Evolutionary conservation across 1,284 basidiomycete genomes (phyloP), one percentile per base, ranked within the genome.

Genomic region (Malassezia yamatoensis): DNA sequence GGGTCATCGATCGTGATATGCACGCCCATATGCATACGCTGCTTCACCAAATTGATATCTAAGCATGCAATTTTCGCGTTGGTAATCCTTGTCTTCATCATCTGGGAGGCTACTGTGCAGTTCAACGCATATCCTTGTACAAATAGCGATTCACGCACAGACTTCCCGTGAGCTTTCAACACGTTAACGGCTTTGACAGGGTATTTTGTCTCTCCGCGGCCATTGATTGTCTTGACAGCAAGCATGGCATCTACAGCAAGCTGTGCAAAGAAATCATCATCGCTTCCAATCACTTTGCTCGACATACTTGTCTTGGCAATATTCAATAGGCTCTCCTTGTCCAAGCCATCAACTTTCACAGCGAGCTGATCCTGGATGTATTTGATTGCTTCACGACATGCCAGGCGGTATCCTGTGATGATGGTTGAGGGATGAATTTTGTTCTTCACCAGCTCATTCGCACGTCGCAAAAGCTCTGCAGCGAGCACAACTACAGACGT

Each of bases 371-470:
- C 93, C 69, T 91, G 88, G 85, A 99, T 89, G 78, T 93, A 96
- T 76, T 90, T 89, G 75, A 93, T 90, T 12, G 94, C 94, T 77
- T 98, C 94, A 73, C 85, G 86, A 77, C 94, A 98, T 8, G 94
- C 94, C 40, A 98, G 82, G 66, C 93, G 81, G 79, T 98, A 99
- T 2, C 94, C 94, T 29, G 93, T 96, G 77, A 99, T 98, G 77
- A 99, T 94, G 6, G 94, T 98, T 7, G 94, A 98, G 4, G 94
- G 94, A 76, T 99, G 94, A 56, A 99, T 96, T 78, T 90, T 96
- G 74, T 90, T 87, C 79, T 94, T 90, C 64, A 99, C 90, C 42
- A 99, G 84, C 75, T 98, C 94, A 76, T 98, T 98, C 59, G 93
- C 94, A 54, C 94, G 82, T 63, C 88, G 84, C 60, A 98, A 80